Evolutionary conservation across 2,329 filamentous ascomycete species (phyloP).

Genomic region (Leptographium flavum): DNA sequence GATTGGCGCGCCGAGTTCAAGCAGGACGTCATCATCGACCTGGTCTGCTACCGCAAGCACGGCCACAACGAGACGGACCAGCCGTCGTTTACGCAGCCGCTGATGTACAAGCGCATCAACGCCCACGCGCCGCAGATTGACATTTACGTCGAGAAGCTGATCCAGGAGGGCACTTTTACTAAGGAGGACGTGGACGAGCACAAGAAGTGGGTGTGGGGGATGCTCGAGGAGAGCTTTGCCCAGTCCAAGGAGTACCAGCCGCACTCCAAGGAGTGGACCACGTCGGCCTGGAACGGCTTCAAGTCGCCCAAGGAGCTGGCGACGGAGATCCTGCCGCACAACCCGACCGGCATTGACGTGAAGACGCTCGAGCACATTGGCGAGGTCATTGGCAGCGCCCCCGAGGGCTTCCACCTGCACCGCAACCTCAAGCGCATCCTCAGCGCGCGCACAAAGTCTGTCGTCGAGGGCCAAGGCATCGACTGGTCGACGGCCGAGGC

Average conservation of each 20-base stretch:
- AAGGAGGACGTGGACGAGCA: constrained; percentile 98
- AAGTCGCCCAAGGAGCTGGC: constrained; percentile 97
- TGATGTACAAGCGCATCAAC: constrained; percentile 98
- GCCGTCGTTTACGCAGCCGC: constrained; percentile 96
- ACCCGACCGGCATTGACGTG: constrained; percentile 65
- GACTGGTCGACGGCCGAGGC: constrained; percentile 97
- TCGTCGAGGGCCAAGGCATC: constrained; percentile 83
- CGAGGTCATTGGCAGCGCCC: constrained; percentile 60
- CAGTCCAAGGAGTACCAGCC: constrained; percentile 97
- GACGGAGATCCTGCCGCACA: constrained; percentile 83
- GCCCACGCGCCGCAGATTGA: constrained; percentile 74
- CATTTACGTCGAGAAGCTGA: constrained; percentile 80
- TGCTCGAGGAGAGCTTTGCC: constrained; percentile 94
- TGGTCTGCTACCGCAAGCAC: constrained; percentile 98
- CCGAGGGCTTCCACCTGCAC: constrained; percentile 80
- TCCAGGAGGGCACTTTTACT: constrained; percentile 86
- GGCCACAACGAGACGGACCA: constrained; percentile 99
- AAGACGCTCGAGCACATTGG: constrained; percentile 70
- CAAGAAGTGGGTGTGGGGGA: constrained; percentile 99
- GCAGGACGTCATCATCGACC: constrained; percentile 93
- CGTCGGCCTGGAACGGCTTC: constrained; percentile 98
- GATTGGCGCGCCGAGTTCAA: constrained; percentile 99
- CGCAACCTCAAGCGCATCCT: constrained; percentile 97
- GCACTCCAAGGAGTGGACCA: constrained; percentile 95
- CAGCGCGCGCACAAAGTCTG: constrained; percentile 75